Base-by-base conservation (phyloP, 2,329 filamentous ascomycete species). In the Epichloe festucae region DNA sequence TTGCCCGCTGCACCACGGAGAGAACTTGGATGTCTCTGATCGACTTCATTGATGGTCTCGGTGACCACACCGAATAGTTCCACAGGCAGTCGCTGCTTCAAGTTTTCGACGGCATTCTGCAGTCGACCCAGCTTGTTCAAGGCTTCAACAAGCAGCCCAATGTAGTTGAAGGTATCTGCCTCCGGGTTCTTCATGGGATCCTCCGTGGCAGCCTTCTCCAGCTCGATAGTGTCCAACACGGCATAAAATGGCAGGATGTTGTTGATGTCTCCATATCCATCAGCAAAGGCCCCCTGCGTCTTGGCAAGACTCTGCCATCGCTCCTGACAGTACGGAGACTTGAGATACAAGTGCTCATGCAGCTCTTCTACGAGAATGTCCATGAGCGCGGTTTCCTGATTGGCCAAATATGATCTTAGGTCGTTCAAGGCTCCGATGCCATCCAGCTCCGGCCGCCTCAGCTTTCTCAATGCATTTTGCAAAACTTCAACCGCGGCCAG, bases 311-410 rank as follows among this genome's bases (percentile, higher is more conserved):
- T 79, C 67, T 95, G 94, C 93, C 93, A 98, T 58, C 93, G 78
- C 64, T 95, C 89, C 64, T 95, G 89, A 63, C 91, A 97, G 65
- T 98, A 98, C 0, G 91, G 93, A 3, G 91, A 97, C 65, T 97
- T 97, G 40, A 98, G 80, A 64, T 98, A 98, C 4, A 98, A 76
- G 68, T 98, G 93, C 65, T 95, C 93, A 64, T 98, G 93, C 36
- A 98, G 74, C 67, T 98, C 93, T 65, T 98, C 93, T n/a, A 97
- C 83, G 52, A 98, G 67, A 50, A 97, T 97, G 63, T 98, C 93
- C 62, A 91, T 91, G 56, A 98, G 71, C 0, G 88, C 81, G 31
- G 85, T 87, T 70, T 98, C 93, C 65, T 98, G 94, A 63, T 95
- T 97, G 53, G 83, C 83, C 53, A 98, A 81, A 62, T 97, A 97